Base-by-base conservation (phyloP, 495 filamentous ascomycete genomes). In the Penicillium ucsense region DNA sequence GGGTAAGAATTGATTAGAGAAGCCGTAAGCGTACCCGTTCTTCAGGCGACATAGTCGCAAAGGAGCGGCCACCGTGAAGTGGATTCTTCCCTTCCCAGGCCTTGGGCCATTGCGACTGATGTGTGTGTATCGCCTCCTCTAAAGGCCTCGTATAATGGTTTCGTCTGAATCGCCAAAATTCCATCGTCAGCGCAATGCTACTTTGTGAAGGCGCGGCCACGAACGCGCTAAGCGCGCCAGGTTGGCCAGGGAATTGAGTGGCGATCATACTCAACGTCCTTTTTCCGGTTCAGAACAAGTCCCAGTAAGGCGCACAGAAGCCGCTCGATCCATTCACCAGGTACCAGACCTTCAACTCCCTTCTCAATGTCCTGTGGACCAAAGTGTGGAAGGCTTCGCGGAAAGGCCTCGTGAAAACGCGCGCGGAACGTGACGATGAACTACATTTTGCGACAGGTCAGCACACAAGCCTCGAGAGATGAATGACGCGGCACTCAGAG, bases 381-480 rank as follows among this genome's bases (percentile, higher is more conserved):
- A 48, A 90, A 85, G 60, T 96, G 86, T 46, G 85, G 74, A 6
- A 94, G 70, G 35, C 86, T 89, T 61, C 88, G 88, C 32, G 89
- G 84, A 51, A 98, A 89, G 48, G 79, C 84, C 37, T 94, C 88
- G 63, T 76, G 82, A 63, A 97, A 97, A 58, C 92, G 86, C 66
- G 87, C 82, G 62, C 91, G 85, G 66, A 95, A 98, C 88, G 89
- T 95, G 54, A 95, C 87, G 65, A 98, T 88, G 66, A 98, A 94
- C 90, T 96, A 66, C 36, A 43, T 47, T 57, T 62, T 70, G 57
- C 55, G 60, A 67, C 52, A 49, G 51, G 54, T 68, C 50, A 70
- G 68, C 53, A 58, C 67, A 61, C 64, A 60, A 58, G 55, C 64
- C 45, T 62, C 54, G 30, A 27, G 33, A 9, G 48, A 51, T 46